These are phyloP conservation scores for Penicillium macrosclerotiorum DNA, from an alignment of 495 filamentous ascomycete genomes.

Conservation along the genomic window DNA sequence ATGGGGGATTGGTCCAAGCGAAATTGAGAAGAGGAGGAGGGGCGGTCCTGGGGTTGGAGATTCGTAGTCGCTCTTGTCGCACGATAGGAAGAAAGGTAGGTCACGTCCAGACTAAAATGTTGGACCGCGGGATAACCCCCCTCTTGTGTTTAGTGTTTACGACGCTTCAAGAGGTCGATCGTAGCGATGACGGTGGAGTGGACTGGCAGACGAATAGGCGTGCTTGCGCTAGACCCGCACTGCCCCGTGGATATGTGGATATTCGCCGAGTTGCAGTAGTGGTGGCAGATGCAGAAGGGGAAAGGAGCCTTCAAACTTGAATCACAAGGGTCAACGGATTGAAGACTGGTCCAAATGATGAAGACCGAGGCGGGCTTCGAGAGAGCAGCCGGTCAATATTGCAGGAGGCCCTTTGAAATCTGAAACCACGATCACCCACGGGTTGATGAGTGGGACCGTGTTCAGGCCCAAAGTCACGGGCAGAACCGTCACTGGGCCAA, in stretches of 20 bases:
- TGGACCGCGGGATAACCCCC: neutral
- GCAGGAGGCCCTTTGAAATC: neutral
- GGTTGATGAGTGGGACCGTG: slow-evolving; percentile 6
- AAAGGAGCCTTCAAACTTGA: too few relatives aligned
- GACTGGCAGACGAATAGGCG: slow-evolving; percentile 22
- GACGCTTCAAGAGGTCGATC: slow-evolving; percentile 20
- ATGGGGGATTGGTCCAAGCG: slow-evolving; percentile 6
- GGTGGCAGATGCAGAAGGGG: neutral
- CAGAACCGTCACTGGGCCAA: slow-evolving; percentile 38
- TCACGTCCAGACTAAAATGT: slow-evolving; percentile 2
- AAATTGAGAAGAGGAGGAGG: slow-evolving; percentile 8
- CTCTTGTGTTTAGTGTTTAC: slow-evolving; percentile 28
- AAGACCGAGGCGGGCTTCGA: too few relatives aligned
- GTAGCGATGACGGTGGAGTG: slow-evolving; percentile 22
- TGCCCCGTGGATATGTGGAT: slow-evolving; percentile 10
- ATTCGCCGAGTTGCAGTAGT: slow-evolving; percentile 2
- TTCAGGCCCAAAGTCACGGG: too few relatives aligned
- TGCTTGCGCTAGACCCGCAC: slow-evolving; percentile 17
- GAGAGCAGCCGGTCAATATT: too few relatives aligned
- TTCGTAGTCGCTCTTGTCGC: slow-evolving; percentile 10
- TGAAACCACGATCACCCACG: slow-evolving; percentile 19
- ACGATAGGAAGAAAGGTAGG: neutral
- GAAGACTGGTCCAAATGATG: too few relatives aligned
- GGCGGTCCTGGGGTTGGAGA: neutral
- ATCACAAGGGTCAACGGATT: too few relatives aligned